Conservation (phyloP, 306 rosid genomes). For the Pyrus communis region DNA sequence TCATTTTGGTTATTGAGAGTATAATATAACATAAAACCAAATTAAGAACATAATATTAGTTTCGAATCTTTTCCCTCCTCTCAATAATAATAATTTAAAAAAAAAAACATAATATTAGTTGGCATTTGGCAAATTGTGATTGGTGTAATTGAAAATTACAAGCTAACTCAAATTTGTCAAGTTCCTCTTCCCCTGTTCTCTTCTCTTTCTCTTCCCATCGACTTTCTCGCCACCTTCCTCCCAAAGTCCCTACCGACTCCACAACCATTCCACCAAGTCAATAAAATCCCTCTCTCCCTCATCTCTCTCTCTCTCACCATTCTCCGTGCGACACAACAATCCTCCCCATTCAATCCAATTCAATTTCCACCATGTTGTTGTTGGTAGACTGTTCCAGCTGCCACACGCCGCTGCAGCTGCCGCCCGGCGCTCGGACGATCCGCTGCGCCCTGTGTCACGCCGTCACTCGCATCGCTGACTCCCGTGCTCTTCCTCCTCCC, state of each 20-base stretch:
- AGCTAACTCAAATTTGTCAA: conserved; percentile 3
- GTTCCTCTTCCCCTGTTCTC: not conserved
- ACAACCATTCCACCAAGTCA: not conserved
- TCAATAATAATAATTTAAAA: no score
- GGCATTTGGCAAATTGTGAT: not conserved
- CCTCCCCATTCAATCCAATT: not conserved
- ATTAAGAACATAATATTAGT: not conserved
- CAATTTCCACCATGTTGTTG: not conserved
- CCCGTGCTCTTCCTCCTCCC: not conserved
- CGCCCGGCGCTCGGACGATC: conserved; percentile 23
- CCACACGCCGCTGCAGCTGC: conserved; percentile 34
- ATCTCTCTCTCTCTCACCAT: not conserved
- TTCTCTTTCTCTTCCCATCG: not conserved
- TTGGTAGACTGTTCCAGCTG: conserved; percentile 40
- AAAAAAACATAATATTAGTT: not conserved
- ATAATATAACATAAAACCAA: no score
- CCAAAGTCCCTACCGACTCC: not conserved
- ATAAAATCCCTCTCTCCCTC: not conserved
- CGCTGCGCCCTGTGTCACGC: conserved; percentile 36
- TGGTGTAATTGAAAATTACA: not conserved
- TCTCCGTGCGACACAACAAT: not conserved
- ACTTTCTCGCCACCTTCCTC: conserved; percentile 6
- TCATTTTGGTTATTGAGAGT: no score
- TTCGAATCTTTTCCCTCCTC: no score
- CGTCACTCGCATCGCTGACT: conserved; percentile 24